These are phyloP conservation scores for Colletotrichum cereale DNA, from an alignment of 2,329 filamentous ascomycete species.

Conservation along the genomic window DNA sequence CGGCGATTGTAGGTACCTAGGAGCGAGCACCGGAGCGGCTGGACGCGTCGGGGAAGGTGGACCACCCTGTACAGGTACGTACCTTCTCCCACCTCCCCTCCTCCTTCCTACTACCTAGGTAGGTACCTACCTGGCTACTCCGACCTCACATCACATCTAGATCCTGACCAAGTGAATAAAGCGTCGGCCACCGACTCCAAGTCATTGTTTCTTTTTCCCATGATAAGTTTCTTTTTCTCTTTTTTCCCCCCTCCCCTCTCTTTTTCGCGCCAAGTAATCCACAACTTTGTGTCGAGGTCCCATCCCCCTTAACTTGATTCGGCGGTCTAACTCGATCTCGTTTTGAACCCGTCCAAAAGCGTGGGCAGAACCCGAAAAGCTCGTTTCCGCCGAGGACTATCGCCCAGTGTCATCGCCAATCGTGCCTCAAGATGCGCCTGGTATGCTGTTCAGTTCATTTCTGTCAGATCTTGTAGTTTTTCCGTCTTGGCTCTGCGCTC, in stretches of 20 bases:
- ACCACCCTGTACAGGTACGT: not conserved
- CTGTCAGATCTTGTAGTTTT: not conserved
- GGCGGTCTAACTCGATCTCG: not conserved
- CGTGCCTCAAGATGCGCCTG: not conserved
- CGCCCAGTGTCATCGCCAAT: not conserved
- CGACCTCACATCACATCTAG: not conserved
- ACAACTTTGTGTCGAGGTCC: not conserved
- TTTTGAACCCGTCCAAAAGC: not conserved
- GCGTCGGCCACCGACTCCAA: not conserved
- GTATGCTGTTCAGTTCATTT: not conserved
- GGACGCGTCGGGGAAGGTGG: conserved; percentile 4
- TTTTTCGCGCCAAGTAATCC: not conserved
- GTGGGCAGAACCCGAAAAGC: no score
- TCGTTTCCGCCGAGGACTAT: not conserved
- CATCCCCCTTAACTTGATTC: not conserved
- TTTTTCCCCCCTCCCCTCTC: not conserved
- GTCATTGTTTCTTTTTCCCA: not conserved
- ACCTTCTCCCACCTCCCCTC: not conserved
- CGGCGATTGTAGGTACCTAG: not conserved
- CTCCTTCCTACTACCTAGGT: not conserved
- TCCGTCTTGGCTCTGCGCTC: not conserved
- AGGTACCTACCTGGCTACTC: not conserved
- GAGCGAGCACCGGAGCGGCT: not conserved
- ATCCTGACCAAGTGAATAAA: not conserved
- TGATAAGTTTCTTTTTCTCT: not conserved